Base-by-base conservation (phyloP, 257 asterid species). In the Perilla frutescens region DNA sequence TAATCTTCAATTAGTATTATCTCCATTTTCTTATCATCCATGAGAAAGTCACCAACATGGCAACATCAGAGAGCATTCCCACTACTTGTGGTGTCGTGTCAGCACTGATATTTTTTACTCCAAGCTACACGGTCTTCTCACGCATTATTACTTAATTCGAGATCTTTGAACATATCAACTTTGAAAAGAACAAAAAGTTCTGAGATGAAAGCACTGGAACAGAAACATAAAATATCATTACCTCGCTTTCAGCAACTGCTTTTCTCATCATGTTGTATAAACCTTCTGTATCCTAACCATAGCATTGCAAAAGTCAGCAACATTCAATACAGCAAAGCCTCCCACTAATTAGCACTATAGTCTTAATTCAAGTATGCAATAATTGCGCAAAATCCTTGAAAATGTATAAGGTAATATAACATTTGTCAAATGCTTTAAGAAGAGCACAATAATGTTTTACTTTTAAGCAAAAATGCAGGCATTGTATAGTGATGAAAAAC, bases 201-300 rank as follows among this genome's bases (percentile, higher is more conserved):
- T 2, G 41, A 54, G 53, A 64, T 62, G 32, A 63, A 58, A 44
- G 55, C 49, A 14, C 61, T 44, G 54, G 48, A n/a, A 50, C 20
- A 15, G 50, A 48, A 49, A 65, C 39, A 45, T 41, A 37, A 70
- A 29, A 49, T 32, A 63, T n/a, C 20, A 43, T 76, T 85, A 93
- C 98, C 97, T 89, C 85, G 49, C 87, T 82, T 83, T 86, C 87
- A 71, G 88, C 82, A 65, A 93, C 87, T 65, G 94, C 96, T 72
- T 84, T 88, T 77, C 77, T 80, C 94, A 91, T 75, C 32, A 83
- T 87, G 58, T 89, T 92, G 81, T 76, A 80, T 78, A 93, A 84
- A 76, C 83, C 87, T 66, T 85, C 88, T 14, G 96, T 74, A 70
- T 91, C 96, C 98, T 91, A 85, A 76, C 61, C 86, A 86, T 66